Base-by-base conservation (phyloP, 129 eudicot species). In the Pulicaria dysenterica region DNA sequence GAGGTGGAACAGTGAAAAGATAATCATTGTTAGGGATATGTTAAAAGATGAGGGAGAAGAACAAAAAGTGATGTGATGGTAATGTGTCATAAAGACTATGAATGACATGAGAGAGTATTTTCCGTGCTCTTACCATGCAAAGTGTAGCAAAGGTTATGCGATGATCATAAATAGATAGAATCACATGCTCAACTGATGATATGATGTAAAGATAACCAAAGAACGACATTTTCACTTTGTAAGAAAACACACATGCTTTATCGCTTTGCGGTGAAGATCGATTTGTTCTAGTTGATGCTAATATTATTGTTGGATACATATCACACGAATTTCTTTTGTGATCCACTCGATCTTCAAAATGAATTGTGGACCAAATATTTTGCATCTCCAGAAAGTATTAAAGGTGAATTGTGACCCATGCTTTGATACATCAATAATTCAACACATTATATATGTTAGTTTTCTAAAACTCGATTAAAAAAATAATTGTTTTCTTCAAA, bases 331-430 rank as follows among this genome's bases (percentile, higher is more conserved):
- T 11, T 69, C 9, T 40, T 24, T 70, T 56, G 4, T 8, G 34
- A 44, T 44, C 70, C 53, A 9, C 53, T 12, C 50, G 11, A 31
- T 50, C 54, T 64, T 19, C 8, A 4, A 74, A 64, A 64, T 50
- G 54, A 51, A 51, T 47, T 49, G 15, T 65, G 24, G 14, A 65
- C 73, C 73, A 55, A 65, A 34, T 55, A 55, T 75, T 54, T 41
- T 74, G 79, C 72, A 64, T 19, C 37, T 51, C 65, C 36, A 19
- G 53, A 74, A 74, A 42, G 79, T 31, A 53, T 7, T 65, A 73
- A 75, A 55, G 73, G 64, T 60, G 73, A 75, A 66, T 16, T 54
- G 67, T 53, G 79, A 55, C 79, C 58, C 48, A 65, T 54, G 46
- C 19, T 73, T 49, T 51, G 75, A 37, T 54, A 40, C 71, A 17